phyloP scores from a whole-genome alignment of 306 rosid species.

The Neltuma alba region DNA sequence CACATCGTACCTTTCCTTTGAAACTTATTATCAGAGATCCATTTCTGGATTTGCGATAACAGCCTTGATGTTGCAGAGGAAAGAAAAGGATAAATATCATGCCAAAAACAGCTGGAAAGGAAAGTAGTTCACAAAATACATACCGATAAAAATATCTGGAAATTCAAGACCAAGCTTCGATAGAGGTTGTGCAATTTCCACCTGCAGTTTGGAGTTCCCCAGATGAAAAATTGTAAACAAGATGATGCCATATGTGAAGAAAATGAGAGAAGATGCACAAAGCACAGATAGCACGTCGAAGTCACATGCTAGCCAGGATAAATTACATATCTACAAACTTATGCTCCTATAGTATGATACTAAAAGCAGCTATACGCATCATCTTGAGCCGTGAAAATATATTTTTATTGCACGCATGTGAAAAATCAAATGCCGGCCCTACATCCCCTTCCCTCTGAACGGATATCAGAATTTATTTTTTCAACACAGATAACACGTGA shows the following conservation, averaged over 20 bases:
- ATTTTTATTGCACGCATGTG: background rate
- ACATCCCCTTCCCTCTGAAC: background rate
- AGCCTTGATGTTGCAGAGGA: slow-evolving; percentile 57
- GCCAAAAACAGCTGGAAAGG: slow-evolving; percentile 22
- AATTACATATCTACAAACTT: background rate
- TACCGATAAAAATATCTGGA: slow-evolving; percentile 86
- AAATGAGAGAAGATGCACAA: slow-evolving; percentile 1
- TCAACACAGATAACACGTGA: background rate
- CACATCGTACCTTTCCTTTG: slow-evolving; percentile 71
- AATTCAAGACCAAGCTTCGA: slow-evolving; percentile 85
- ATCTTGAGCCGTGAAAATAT: background rate
- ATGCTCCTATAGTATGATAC: background rate
- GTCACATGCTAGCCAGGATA: background rate
- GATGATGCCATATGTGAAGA: slow-evolving; percentile 5
- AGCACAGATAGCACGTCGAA: slow-evolving; percentile 5
- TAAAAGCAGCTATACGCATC: background rate
- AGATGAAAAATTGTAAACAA: slow-evolving; percentile 3
- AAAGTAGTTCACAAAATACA: slow-evolving; percentile 35
- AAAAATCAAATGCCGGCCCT: background rate
- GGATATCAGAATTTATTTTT: background rate
- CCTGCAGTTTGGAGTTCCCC: slow-evolving; percentile 57
- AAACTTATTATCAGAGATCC: slow-evolving; percentile 62
- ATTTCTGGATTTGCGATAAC: slow-evolving; percentile 65
- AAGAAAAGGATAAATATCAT: slow-evolving; percentile 26
- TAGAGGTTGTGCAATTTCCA: slow-evolving; percentile 80